Evolutionary conservation across 2,329 filamentous ascomycete species (phyloP).

Genomic region (Paecilomyces sp.): DNA sequence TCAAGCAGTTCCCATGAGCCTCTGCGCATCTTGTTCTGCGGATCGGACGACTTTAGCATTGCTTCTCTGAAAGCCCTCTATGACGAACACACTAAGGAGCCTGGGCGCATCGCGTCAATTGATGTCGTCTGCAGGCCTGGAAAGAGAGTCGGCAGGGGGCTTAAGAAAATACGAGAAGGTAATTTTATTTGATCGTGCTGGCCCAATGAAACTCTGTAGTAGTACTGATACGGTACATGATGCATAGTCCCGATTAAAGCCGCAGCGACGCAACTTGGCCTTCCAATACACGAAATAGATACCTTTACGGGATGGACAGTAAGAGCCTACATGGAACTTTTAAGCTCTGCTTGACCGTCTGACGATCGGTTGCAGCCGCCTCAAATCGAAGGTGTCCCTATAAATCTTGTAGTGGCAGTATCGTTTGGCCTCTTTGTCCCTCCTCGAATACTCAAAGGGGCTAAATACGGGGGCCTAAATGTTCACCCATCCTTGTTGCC

Average conservation of each 20-base stretch:
- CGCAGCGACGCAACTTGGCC: conserved; percentile 54
- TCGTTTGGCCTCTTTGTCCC: conserved; percentile 93
- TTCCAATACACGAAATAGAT: conserved; percentile 67
- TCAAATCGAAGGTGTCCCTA: conserved; percentile 32
- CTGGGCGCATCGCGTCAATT: conserved; percentile 61
- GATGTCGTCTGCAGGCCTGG: conserved; percentile 78
- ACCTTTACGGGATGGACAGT: conserved; percentile 79
- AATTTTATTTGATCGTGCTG: conserved; percentile 12
- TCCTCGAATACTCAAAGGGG: conserved; percentile 58
- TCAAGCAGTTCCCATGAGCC: conserved; percentile 42
- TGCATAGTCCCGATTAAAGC: conserved; percentile 63
- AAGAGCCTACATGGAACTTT: conserved; percentile 20
- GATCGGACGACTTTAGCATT: conserved; percentile 85
- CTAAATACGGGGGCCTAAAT: conserved; percentile 82
- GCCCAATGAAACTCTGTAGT: conserved; percentile 10
- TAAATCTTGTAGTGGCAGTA: conserved; percentile 81
- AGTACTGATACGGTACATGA: background rate
- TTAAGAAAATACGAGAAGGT: conserved; percentile 64
- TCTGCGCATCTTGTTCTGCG: conserved; percentile 84
- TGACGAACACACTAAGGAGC: conserved; percentile 48
- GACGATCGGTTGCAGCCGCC: conserved; percentile 44
- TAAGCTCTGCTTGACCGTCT: background rate
- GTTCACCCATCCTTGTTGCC: conserved; percentile 88
- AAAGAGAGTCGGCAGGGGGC: conserved; percentile 69
- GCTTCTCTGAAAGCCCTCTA: conserved; percentile 65